Conservation (phyloP, 2,329 filamentous ascomycete genomes). For the Plenodomus lindquistii region DNA sequence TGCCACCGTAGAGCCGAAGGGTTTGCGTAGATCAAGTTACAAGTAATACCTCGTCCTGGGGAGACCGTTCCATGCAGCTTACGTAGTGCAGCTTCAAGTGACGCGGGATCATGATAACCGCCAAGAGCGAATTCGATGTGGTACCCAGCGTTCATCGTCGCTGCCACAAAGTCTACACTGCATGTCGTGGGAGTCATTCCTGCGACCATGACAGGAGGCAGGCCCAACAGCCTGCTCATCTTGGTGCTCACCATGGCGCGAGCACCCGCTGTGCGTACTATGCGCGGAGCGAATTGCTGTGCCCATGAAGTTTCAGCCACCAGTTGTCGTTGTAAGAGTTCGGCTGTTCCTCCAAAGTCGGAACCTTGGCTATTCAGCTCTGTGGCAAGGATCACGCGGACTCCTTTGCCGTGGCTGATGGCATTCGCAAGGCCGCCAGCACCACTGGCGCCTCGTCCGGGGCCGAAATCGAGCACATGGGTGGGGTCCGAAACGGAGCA, state of each 20-base stretch:
- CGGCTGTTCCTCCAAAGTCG: too few species aligned
- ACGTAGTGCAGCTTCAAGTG: too few species aligned
- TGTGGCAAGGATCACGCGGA: too few species aligned
- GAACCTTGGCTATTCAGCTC: too few species aligned
- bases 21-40: conserved; percentile 91
- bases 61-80: too few species aligned
- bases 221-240: conserved; percentile 83
- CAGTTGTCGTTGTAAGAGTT: too few species aligned
- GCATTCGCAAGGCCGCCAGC: too few species aligned
- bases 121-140: conserved; percentile 89
- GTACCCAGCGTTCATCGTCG: conserved; percentile 94
- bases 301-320: too few species aligned
- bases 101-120: conserved; percentile 81
- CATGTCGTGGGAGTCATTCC: conserved; percentile 94
- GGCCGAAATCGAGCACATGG: too few species aligned
- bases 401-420: too few species aligned
- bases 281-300: conserved; percentile 4
- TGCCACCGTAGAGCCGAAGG: conserved; percentile 91
- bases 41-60: conserved; percentile 81
- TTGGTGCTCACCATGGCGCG: conserved; percentile 22
- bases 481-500: too few species aligned
- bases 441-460: too few species aligned
- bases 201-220: conserved; percentile 86
- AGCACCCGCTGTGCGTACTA: conserved; percentile 9
- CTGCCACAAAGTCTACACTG: conserved; percentile 87